Evolutionary conservation across 2,329 filamentous ascomycete genomes (phyloP).

Genomic region (Raffaelea albimanens): DNA sequence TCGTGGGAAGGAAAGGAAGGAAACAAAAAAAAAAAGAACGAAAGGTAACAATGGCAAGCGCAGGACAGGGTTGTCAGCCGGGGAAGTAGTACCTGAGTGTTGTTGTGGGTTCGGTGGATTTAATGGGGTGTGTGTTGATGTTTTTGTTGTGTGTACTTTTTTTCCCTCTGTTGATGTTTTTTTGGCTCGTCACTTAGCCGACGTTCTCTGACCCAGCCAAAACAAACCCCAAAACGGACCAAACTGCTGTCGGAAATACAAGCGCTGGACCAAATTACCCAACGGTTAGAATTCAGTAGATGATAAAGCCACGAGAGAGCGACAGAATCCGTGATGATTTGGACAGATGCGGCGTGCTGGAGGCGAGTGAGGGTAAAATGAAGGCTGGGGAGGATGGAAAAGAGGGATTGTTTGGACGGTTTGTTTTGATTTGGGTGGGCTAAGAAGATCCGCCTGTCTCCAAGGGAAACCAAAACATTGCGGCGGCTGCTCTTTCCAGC

Average conservation of each 20-base stretch:
- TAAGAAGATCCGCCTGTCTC: conserved; percentile 14
- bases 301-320: not conserved
- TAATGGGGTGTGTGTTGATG: conserved; percentile 8
- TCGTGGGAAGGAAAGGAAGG: not conserved
- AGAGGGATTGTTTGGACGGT: conserved; percentile 13
- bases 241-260: not conserved
- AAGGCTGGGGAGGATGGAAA: conserved; percentile 3
- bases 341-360: conserved; percentile 1
- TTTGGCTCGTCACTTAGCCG: conserved; percentile 6
- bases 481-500: conserved; percentile 1
- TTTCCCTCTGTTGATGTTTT: conserved; percentile 8
- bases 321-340: not conserved
- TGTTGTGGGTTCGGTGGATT: not conserved
- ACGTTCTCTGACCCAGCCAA: conserved; percentile 2
- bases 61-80: not conserved
- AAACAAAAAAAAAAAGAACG: not conserved
- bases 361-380: not conserved
- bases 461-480: conserved; percentile 16
- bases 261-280: conserved; percentile 8
- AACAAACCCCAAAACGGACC: conserved; percentile 4
- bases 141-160: conserved; percentile 6
- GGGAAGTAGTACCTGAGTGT: not conserved
- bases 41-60: not conserved
- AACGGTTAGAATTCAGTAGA: conserved; percentile 1
- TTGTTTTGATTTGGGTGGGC: conserved; percentile 18